Conservation (phyloP, 2,329 filamentous ascomycete species). For the Fusarium lateritium region DNA sequence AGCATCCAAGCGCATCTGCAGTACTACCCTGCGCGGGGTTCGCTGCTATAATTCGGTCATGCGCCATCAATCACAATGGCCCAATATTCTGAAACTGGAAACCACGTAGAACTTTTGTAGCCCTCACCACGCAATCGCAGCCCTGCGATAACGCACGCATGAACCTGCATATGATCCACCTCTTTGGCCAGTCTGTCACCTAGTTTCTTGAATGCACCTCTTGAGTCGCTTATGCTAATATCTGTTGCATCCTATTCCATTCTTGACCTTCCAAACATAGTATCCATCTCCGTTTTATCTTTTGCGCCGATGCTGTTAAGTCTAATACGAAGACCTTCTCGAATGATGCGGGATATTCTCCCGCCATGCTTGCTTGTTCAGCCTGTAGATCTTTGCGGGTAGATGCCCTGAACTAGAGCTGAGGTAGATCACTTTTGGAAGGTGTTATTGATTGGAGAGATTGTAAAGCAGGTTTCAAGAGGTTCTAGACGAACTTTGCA, state of each 20-base stretch:
- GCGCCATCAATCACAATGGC: constrained; percentile 25
- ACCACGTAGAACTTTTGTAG: constrained; percentile 29
- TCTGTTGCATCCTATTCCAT: constrained; percentile 7
- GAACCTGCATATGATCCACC: neutral
- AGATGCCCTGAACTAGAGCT: constrained; percentile 2
- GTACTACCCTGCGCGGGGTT: constrained; percentile 19
- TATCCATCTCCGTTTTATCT: constrained; percentile 20
- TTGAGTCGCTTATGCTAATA: neutral
- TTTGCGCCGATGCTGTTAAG: too few species aligned
- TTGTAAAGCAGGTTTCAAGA: neutral
- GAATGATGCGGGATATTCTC: neutral
- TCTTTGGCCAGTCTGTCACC: neutral
- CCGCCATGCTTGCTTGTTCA: neutral
- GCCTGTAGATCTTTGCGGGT: constrained; percentile 9
- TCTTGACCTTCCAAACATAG: constrained; percentile 28
- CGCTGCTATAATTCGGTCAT: constrained; percentile 25
- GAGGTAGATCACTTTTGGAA: constrained; percentile 6
- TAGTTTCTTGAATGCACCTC: neutral
- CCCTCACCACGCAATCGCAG: constrained; percentile 22
- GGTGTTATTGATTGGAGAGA: constrained; percentile 7
- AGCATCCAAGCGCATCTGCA: constrained; percentile 23
- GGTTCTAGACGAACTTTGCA: neutral
- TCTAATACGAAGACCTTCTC: too few species aligned
- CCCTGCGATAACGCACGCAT: constrained; percentile 30
- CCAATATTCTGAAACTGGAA: constrained; percentile 24